Base-by-base conservation (phyloP, 31 red algal species). In the Asparagopsis taxiformis region DNA sequence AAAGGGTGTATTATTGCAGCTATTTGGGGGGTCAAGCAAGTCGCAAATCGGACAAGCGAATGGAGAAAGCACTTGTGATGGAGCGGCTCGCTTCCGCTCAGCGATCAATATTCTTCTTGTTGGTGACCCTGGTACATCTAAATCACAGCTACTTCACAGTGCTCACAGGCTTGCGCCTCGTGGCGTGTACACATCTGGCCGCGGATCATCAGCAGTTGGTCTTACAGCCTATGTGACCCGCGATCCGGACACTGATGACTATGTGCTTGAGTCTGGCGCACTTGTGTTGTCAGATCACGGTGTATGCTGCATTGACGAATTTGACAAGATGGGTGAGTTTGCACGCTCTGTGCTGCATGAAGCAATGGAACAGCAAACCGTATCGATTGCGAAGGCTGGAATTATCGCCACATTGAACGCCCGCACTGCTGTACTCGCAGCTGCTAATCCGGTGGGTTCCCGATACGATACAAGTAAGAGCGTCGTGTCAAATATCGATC, bases 281-380 rank as follows among this genome's bases (percentile, higher is more conserved):
- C 74, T 98, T 2, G 95, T 98, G 11, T 67, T 98, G 15, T 98
- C 95, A 9, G 95, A 98, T 52, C 75, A 82, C 1, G 95, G 95
- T 37, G 79, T 98, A 4, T 98, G 94, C 55, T 93, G 90, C 60
- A 93, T 97, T 50, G 94, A 97, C 60, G 94, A 97, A 70, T 98
- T 98, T 64, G 94, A 98, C 65, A 98, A 98, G 73, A 98, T 98
- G 95, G 91, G 73, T 29, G 95, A 98, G 38, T 84, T 82, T 51
- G 88, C 95, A 29, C 80, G 95, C 41, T 92, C 89, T 31, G 89
- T 98, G 28, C 55, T 98, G 2, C 95, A 98, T 62, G 95, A 98
- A 73, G 95, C 85, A 10, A 98, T 98, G 95, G 95, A 98, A 52
- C 95, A 98, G 71, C 95, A 98, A 77, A 98, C 95, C 22, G 84